Conservation (phyloP, 2,329 filamentous ascomycete genomes). For the Sarocladium kiliense region DNA sequence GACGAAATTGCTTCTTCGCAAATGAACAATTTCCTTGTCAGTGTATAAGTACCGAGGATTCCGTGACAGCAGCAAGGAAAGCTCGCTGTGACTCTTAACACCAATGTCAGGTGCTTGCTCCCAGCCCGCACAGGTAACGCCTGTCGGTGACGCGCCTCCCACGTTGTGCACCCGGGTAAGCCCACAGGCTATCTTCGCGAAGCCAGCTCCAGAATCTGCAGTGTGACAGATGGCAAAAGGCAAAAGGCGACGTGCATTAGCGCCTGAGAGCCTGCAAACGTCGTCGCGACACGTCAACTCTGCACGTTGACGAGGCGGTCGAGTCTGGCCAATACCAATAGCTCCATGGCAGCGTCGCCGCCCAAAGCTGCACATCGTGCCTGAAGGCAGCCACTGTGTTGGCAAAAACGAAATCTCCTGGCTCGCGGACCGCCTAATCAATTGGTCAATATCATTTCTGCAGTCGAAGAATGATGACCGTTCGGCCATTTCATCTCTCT, state of each 20-base stretch:
- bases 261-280: not conserved
- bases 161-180: not conserved
- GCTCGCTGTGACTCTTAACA: not conserved
- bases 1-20: not conserved
- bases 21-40: not conserved
- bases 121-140: not conserved
- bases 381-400: not conserved
- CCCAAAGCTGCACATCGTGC: slow-evolving; percentile 2
- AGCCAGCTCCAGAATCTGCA: not conserved
- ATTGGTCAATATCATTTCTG: not conserved
- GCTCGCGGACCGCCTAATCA: not conserved
- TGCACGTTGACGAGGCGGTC: not conserved
- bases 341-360: not conserved
- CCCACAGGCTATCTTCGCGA: not conserved
- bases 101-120: not conserved
- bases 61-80: not conserved
- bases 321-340: not conserved
- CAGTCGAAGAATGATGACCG: not conserved
- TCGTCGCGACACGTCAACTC: not conserved
- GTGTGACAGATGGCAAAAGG: not conserved
- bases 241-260: slow-evolving; percentile 1
- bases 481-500: not conserved
- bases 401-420: too few relatives aligned
- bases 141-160: not conserved
- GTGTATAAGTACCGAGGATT: not conserved